These are phyloP conservation scores for Salix koriyanagi DNA, from an alignment of 345 rosid genomes.

Conservation along the genomic window DNA sequence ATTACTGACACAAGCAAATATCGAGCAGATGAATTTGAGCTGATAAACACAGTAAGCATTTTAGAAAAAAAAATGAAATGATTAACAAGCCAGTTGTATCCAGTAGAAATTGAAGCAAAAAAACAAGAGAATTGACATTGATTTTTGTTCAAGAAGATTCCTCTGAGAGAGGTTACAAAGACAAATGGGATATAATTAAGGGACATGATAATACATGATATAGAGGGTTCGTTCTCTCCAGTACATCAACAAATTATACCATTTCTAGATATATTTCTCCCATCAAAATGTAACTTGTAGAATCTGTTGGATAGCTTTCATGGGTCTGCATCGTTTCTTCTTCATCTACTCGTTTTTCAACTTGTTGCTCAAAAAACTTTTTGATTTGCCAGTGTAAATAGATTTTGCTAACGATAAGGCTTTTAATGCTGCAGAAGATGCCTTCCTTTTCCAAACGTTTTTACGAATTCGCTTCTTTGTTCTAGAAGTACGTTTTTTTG, in stretches of 20 bases:
- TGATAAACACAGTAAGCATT: neutral
- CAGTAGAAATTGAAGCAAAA: neutral
- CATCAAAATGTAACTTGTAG: neutral
- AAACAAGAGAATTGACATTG: neutral
- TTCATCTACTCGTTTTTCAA: neutral
- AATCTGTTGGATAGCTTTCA: neutral
- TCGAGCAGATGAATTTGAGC: too few relatives aligned
- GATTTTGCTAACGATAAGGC: constrained; percentile 12
- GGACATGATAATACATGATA: neutral
- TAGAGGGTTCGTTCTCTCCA: neutral
- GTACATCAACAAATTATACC: neutral
- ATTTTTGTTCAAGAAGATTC: neutral
- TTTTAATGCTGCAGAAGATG: constrained; percentile 1
- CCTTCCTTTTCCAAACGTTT: constrained; percentile 18
- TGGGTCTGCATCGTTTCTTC: neutral
- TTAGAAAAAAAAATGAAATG: too few relatives aligned
- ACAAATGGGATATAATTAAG: neutral
- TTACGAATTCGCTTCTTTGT: constrained; percentile 8
- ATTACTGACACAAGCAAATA: too few relatives aligned
- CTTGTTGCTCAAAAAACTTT: constrained; percentile 1
- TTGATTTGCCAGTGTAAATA: constrained; percentile 9
- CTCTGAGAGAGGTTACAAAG: neutral
- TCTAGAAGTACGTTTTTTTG: constrained; percentile 7
- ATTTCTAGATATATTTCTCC: neutral
- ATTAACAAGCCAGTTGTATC: neutral